Percentiles rank a stretch among this genome's conserved stretches.
Evolutionary conservation across 2,329 filamentous ascomycete species (phyloP).

Genomic region (Simplicillium sp.): DNA sequence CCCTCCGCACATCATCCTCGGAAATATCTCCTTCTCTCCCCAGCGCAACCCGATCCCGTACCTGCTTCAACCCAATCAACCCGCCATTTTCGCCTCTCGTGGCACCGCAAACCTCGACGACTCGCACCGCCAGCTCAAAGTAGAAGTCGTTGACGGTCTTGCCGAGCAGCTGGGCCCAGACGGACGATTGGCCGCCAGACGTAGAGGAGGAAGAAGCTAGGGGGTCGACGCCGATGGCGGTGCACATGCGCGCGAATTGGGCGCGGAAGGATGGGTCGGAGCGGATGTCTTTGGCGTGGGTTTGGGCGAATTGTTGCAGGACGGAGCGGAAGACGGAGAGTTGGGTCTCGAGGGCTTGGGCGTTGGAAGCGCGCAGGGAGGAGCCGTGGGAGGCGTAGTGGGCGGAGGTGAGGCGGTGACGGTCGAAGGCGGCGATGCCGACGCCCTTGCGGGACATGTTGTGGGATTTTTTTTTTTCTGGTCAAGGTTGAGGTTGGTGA

Average conservation of each 20-base stretch:
- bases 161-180: slow-evolving; percentile 90
- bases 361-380: slow-evolving; percentile 74
- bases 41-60: slow-evolving; percentile 64
- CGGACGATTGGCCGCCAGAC: slow-evolving; percentile 43
- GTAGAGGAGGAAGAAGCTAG: slow-evolving; percentile 47
- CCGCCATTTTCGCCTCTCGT: slow-evolving; percentile 89
- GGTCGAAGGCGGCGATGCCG: slow-evolving; percentile 83
- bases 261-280: slow-evolving; percentile 91
- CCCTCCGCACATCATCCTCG: slow-evolving; percentile 87
- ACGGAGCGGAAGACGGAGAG: slow-evolving; percentile 93
- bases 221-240: slow-evolving; percentile 92
- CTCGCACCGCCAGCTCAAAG: slow-evolving; percentile 90
- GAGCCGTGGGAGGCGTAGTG: slow-evolving; percentile 89
- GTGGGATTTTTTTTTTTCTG: not conserved
- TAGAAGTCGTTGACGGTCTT: slow-evolving; percentile 96
- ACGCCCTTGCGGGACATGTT: slow-evolving; percentile 70
- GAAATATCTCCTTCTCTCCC: slow-evolving; percentile 62
- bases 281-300: slow-evolving; percentile 91
- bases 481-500: too few species aligned
- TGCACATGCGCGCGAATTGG: slow-evolving; percentile 97
- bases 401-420: slow-evolving; percentile 72
- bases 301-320: slow-evolving; percentile 88
- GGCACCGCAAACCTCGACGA: slow-evolving; percentile 84
- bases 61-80: slow-evolving; percentile 74
- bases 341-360: slow-evolving; percentile 80